A percentile compares a stretch with the other conserved stretches of the same genome.
Conservation (phyloP, 306 rosid genomes). For the Acacia acuminata region DNA sequence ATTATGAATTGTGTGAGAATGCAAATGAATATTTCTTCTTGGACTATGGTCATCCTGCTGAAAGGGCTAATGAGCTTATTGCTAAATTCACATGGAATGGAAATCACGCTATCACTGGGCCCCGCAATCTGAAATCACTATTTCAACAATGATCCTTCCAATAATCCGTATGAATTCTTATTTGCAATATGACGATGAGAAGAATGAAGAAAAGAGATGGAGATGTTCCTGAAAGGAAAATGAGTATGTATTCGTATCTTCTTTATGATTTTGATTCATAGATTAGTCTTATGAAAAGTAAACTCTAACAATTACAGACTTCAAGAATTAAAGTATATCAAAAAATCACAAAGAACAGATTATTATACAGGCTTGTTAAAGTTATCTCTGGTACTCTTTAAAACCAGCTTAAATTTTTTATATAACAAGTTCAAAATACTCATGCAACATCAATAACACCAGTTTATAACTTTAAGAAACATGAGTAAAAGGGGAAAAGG, state of each 20-base stretch:
- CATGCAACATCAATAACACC: neutral
- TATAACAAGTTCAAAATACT: neutral
- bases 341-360: too few species aligned
- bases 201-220: neutral
- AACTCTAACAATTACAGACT: neutral
- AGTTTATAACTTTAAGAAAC: neutral
- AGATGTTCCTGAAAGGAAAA: neutral
- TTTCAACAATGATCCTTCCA: neutral
- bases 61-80: constrained; percentile 34
- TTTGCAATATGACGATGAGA: neutral
- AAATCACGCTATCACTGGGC: neutral
- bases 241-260: neutral
- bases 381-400: neutral
- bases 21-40: too few species aligned
- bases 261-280: neutral
- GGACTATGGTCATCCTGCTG: constrained; percentile 43
- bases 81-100: constrained; percentile 36
- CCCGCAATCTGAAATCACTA: constrained; percentile 10
- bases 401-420: too few species aligned
- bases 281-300: neutral
- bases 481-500: neutral
- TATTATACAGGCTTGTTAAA: neutral
- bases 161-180: neutral
- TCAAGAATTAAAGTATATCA: neutral
- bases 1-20: too few species aligned